Base-by-base conservation (phyloP, 768 basidiomycete genomes). In the Boletellus ananiceps region DNA sequence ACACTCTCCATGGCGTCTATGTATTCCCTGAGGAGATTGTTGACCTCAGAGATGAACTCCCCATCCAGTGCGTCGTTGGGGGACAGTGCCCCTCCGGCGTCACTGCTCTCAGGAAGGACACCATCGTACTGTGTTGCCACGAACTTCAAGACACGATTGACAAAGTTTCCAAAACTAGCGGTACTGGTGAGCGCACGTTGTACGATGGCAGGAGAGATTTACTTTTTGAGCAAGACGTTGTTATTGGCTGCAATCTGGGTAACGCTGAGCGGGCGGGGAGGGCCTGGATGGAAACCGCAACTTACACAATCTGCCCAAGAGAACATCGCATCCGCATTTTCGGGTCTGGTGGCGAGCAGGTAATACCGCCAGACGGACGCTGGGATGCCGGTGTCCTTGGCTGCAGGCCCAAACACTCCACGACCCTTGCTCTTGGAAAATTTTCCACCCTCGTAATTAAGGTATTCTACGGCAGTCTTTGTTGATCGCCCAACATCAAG, bases 401-500 rank as follows among this genome's bases (percentile, higher is more conserved):
- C 96, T 14, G 85, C 86, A 47, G 93, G 92, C 23, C 96, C 96
- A 56, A 99, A 99, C 2, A 99, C 95, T 37, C 95, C 96, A 47
- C 95, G 86, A 57, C 93, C 93, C 56, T 89, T 83, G 62, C 92
- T 93, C 73, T 99, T 99, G 36, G 93, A 96, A 77, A 99, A 99
- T 66, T 99, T 99, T 34, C 94, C 94, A 23, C 93, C 91, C 66
- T 99, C 96, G 68, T 98, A 98, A 62, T 98, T 97, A 57, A 98
- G 74, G 66, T 94, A 97, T 67, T 99, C 95, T 95, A 58, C 29
- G 47, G 8, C 29, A 34, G 38, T 49, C 33, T 50, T 41, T n/a
- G 14, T 34, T 34, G n/a, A 8, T 2, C 33, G n/a, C 12, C 48
- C 15, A 41, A 27, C 15, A n/a, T 18, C 11, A 25, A 34, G 3